A percentile compares a stretch with the other conserved stretches of the same genome.
Evolutionary conservation across 192 early-diverging fungal species (phyloP).

Genomic region (Coemansia sp.): DNA sequence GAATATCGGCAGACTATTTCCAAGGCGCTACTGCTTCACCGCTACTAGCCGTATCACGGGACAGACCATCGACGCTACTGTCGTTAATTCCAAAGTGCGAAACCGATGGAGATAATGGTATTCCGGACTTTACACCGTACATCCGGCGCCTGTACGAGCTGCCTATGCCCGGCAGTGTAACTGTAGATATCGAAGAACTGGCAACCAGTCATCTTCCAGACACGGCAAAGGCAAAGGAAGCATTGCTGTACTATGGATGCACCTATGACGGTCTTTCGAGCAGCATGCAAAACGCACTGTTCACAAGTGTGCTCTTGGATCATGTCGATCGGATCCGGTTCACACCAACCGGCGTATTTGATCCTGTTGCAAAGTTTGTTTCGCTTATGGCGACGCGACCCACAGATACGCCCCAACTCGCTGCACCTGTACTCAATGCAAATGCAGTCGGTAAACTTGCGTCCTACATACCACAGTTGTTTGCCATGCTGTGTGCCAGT

Average conservation of each 20-base stretch:
- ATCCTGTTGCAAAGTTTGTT: constrained; percentile 30
- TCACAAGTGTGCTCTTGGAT: constrained; percentile 21
- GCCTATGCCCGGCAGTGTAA: background rate
- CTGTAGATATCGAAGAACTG: background rate
- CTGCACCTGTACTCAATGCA: constrained; percentile 5
- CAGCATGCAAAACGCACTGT: constrained; percentile 12
- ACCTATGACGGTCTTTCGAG: background rate
- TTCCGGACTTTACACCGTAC: background rate
- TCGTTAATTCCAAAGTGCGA: background rate
- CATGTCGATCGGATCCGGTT: constrained; percentile 20
- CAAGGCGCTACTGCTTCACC: background rate
- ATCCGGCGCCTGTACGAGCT: background rate
- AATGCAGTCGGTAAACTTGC: constrained; percentile 30
- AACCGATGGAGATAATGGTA: background rate
- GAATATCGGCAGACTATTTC: constrained; percentile 3
- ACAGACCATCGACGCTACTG: background rate
- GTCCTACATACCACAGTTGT: constrained; percentile 34
- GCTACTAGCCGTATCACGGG: background rate
- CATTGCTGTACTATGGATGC: constrained; percentile 21
- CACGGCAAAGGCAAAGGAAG: constrained; percentile 29
- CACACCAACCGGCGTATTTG: constrained; percentile 28
- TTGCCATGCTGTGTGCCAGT: constrained; percentile 32
- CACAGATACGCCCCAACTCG: constrained; percentile 7
- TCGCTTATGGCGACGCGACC: constrained; percentile 20
- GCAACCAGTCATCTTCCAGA: background rate